Evolutionary conservation across 805 yeast genomes (phyloP).

Genomic region (Saccharomycopsis lassenensis): DNA sequence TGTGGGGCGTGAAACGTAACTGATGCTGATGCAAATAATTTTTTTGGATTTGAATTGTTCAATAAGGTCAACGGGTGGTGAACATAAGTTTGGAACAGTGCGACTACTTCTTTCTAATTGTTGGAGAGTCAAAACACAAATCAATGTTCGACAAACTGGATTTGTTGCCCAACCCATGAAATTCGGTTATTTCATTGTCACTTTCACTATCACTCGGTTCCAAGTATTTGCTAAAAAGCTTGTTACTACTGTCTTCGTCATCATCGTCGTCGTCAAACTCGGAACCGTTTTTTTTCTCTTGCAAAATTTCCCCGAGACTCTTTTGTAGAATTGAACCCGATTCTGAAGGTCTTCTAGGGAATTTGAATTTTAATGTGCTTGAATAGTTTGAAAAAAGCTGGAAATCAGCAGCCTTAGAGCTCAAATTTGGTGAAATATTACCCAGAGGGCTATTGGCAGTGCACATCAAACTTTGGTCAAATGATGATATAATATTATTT

Average conservation of each 20-base stretch:
- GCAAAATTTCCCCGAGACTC: slow-evolving; percentile 5
- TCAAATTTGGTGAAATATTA: background rate
- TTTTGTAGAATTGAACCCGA: slow-evolving; percentile 8
- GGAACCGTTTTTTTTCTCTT: slow-evolving; percentile 1
- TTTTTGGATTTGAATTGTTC: too few species aligned
- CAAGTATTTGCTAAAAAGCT: slow-evolving; percentile 8
- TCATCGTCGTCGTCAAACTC: slow-evolving; percentile 8
- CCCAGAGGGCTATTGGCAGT: background rate
- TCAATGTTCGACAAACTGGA: slow-evolving; percentile 8
- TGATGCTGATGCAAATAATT: too few species aligned
- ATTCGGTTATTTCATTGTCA: slow-evolving; percentile 4
- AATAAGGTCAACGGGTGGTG: too few species aligned
- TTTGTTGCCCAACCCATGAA: slow-evolving; percentile 3
- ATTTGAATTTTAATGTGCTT: background rate
- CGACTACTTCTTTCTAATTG: slow-evolving; percentile 6
- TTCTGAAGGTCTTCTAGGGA: background rate
- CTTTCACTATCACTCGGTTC: slow-evolving; percentile 11
- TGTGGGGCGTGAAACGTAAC: too few species aligned
- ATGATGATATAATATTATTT: slow-evolving; percentile 9
- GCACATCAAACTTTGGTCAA: slow-evolving; percentile 4
- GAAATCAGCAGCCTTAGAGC: slow-evolving; percentile 2
- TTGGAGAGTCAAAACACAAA: slow-evolving; percentile 9
- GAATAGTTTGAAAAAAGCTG: slow-evolving; percentile 2
- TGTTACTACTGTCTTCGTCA: slow-evolving; percentile 6
- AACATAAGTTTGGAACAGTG: too few species aligned